phyloP scores from a whole-genome alignment of 305 asterid species.

The Solanum chacoense region DNA sequence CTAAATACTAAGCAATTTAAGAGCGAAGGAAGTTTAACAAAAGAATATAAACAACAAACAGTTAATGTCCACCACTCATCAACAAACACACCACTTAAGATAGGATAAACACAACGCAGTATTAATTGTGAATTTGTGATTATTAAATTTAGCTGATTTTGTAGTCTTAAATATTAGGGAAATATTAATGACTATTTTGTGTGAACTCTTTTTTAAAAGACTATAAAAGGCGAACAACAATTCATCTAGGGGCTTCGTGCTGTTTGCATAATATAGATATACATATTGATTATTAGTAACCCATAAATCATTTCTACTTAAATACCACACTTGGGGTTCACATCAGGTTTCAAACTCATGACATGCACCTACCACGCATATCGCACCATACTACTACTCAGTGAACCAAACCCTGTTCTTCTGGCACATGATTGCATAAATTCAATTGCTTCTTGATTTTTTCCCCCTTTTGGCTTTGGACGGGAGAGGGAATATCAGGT shows the following conservation, averaged over 20 bases:
- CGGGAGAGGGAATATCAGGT: neutral
- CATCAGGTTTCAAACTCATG: neutral
- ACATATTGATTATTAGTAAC: neutral
- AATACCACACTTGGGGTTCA: neutral
- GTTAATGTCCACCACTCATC: neutral
- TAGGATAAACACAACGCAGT: neutral
- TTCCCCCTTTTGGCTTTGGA: neutral
- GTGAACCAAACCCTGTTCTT: neutral
- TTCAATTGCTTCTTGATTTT: neutral
- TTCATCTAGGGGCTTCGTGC: neutral
- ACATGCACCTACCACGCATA: neutral
- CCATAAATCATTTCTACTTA: neutral
- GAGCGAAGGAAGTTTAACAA: neutral
- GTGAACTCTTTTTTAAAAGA: neutral
- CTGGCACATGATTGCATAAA: neutral
- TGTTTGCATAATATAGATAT: neutral
- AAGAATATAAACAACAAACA: neutral
- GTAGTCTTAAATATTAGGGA: neutral
- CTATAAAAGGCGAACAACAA: neutral
- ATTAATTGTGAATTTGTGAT: neutral
- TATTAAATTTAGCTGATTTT: neutral
- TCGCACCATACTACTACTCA: neutral
- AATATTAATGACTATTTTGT: neutral
- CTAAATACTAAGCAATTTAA: neutral
- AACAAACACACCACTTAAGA: neutral